Base-by-base conservation (phyloP, 225 moss, liverwort and hornwort species). In the Marchantia polymorpha region DNA sequence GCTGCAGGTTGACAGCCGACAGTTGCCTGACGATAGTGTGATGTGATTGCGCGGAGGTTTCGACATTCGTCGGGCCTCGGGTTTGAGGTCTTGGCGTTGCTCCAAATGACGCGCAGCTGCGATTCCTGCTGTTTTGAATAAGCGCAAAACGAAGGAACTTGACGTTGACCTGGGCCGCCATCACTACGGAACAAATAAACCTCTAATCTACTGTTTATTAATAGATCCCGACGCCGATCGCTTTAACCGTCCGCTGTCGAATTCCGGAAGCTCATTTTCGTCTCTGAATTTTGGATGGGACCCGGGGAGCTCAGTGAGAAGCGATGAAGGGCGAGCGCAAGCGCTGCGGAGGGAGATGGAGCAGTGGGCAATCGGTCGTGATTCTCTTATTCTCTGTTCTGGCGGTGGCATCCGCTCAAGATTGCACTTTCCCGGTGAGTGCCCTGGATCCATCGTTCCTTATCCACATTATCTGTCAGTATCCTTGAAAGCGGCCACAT, bases 391-490 rank as follows among this genome's bases (percentile, higher is more conserved):
- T 83, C 30, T 66, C 39, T 39, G 47, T 65, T 29, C 77, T 22
- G 63, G 23, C 39, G 19, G 48, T 48, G 7, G 70, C 64, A 16
- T 64, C 64, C 58, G 75, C 72, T 56, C 76, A 75, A 52, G 76
- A 75, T 52, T 84, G 84, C 72, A 58, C 47, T n/a, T 84, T 84
- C 17, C 84, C 84, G 69, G 84, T 84, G 76, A n/a, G 70, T 52
- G 4, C 4, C 31, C 20, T 8, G 8, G 12, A n/a, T 6, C 52
- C 15, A 61, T 15, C 58, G 9, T 12, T 72, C 51, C 78, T 26
- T 16, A 59, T 58, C 39, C 23, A 23, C 7, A 6, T 72, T 16
- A 75, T 64, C 22, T 71, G 17, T 16, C 8, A 52, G 4, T 20
- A 27, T 9, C 46, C 30, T 7, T 17, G 50, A 31, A 68, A 22